Evolutionary conservation across 2,329 filamentous ascomycete genomes (phyloP), one percentile per base, ranked within the genome.

Genomic region (Aspergillus felis): DNA sequence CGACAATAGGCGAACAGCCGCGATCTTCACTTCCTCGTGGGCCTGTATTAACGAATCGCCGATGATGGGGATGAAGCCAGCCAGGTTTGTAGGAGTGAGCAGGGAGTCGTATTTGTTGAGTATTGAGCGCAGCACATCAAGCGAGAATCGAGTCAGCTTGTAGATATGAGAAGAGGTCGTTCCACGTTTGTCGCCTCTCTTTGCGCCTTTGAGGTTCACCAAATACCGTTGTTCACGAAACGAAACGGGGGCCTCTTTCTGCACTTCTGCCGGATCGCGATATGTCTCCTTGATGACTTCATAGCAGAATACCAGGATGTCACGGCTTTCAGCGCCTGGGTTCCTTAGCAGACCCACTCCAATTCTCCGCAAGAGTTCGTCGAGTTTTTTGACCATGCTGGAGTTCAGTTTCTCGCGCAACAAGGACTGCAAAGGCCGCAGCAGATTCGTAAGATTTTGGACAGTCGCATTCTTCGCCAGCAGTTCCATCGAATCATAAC

Each of bases 401-500:
- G 92, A 79, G 64, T 92, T 90, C 52, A 99, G 83, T 71, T 90
- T 94, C 73, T 97, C 91, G 55, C 88, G 82, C 41, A 99, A 78
- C 22, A 99, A 80, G 7, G 86, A 81, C 66, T 90, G 89, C 50
- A 97, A 79, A 1, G 94, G 95, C 54, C 82, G 82, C 52, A 97
- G 82, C 3, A 99, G 84, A 51, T 88, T 84, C 50, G 88, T 86
- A 5, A 97, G 82, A 56, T 87, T 85, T 53, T 77, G 80, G 25
- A 97, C 81, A 1, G 92, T 93, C 1, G 91, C 87, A 50, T 87
- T 92, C 68, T 88, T 90, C 27, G 94, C 89, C 62, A 97, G 82
- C 17, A 97, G 81, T 73, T 97, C 93, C 87, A 97, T 95, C 0
- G 94, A 96, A 70, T 99, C 95, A 68, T 92, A 96, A 71, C 92